Percentiles rank a stretch among this genome's conserved stretches.
Evolutionary conservation across 306 rosid genomes (phyloP).

Genomic region (Acacia confusa): DNA sequence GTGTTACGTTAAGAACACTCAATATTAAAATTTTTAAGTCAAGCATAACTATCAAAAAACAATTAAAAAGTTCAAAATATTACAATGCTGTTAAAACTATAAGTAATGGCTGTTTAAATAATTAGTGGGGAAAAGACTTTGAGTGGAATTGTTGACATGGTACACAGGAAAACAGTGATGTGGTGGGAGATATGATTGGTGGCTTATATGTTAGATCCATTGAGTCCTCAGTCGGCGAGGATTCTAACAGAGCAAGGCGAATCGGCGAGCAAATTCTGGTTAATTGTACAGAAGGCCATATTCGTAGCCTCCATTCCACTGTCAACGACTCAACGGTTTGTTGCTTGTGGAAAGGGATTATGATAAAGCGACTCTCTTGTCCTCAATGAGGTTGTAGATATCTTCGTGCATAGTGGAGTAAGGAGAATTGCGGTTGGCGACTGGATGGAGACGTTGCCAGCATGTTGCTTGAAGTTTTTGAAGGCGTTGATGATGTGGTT

Average conservation of each 20-base stretch:
- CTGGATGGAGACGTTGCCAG: conserved; percentile 54
- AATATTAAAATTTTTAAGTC: too few relatives aligned
- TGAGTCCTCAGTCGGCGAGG: conserved; percentile 77
- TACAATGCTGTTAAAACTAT: too few relatives aligned
- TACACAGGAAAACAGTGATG: conserved; percentile 52
- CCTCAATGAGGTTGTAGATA: conserved; percentile 74
- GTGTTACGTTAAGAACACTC: too few relatives aligned
- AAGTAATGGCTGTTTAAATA: too few relatives aligned
- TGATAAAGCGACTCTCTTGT: conserved; percentile 64
- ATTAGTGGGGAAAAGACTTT: too few relatives aligned
- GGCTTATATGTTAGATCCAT: conserved; percentile 47
- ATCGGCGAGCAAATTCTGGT: conserved; percentile 67
- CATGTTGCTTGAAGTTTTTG: conserved; percentile 70
- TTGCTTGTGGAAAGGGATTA: conserved; percentile 90
- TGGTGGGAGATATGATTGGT: conserved; percentile 57
- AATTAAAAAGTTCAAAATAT: too few relatives aligned
- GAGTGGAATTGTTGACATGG: too few relatives aligned
- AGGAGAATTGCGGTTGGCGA: conserved; percentile 85
- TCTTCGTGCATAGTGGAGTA: conserved; percentile 94
- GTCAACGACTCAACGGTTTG: conserved; percentile 91
- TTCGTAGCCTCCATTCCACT: conserved; percentile 94
- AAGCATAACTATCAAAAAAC: too few relatives aligned
- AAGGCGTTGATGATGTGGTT: conserved; percentile 87
- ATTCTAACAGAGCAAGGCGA: conserved; percentile 92
- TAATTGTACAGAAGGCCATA: conserved; percentile 59